Evolutionary conservation across 495 filamentous ascomycete species (phyloP).

Genomic region (Niebla homalea): DNA sequence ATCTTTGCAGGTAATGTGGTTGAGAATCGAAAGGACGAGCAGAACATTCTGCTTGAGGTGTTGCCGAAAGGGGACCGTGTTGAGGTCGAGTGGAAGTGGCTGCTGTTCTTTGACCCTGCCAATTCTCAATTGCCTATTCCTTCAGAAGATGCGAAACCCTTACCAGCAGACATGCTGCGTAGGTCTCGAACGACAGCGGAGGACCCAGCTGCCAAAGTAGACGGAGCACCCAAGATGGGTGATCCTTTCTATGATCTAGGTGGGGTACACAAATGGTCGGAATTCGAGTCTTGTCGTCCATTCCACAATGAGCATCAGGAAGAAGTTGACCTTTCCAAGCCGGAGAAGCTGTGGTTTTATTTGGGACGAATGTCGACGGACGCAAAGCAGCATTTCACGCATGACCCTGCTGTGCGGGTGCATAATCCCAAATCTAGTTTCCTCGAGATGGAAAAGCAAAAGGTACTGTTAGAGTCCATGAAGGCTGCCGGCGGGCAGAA

Average conservation of each 20-base stretch:
- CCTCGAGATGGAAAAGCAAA: slow-evolving; percentile 31
- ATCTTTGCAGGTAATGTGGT: slow-evolving; percentile 85
- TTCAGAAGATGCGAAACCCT: slow-evolving; percentile 40
- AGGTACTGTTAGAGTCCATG: slow-evolving; percentile 2
- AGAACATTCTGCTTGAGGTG: slow-evolving; percentile 65
- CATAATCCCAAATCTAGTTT: slow-evolving; percentile 48
- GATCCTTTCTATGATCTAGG: slow-evolving; percentile 45
- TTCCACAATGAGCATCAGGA: slow-evolving; percentile 37
- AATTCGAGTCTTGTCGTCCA: slow-evolving; percentile 53
- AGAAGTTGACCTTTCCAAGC: slow-evolving; percentile 51
- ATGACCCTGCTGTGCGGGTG: slow-evolving; percentile 49
- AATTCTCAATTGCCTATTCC: slow-evolving; percentile 31
- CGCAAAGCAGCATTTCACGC: slow-evolving; percentile 82
- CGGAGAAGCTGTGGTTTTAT: slow-evolving; percentile 79
- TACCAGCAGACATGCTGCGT: slow-evolving; percentile 43
- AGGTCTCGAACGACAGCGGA: slow-evolving; percentile 29
- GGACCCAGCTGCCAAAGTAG: slow-evolving; percentile 29
- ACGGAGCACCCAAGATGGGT: slow-evolving; percentile 40
- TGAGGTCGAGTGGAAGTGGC: slow-evolving; percentile 42
- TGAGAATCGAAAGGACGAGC: slow-evolving; percentile 69
- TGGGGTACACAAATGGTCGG: slow-evolving; percentile 58
- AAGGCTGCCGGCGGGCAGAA: slow-evolving; percentile 22
- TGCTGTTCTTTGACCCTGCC: slow-evolving; percentile 39
- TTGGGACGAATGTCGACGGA: slow-evolving; percentile 79
- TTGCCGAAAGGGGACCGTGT: slow-evolving; percentile 62